A percentile compares a stretch with the other conserved stretches of the same genome.
Evolutionary conservation across 805 yeast genomes (phyloP).

Genomic region (Saccharomycopsis schoenii): DNA sequence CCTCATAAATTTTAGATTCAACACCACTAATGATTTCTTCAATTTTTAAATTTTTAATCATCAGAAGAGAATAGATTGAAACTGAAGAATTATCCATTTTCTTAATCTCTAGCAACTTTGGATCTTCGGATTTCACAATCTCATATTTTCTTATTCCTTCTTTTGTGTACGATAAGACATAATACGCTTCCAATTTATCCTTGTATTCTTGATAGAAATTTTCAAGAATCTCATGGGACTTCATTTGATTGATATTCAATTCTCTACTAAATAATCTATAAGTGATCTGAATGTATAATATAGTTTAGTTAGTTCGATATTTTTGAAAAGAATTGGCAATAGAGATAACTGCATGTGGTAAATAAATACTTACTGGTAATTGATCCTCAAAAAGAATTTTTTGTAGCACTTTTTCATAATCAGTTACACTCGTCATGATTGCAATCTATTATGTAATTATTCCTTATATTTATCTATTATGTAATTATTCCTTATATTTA

Average conservation of each 20-base stretch:
- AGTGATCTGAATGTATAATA: constrained; percentile 24
- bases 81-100: constrained; percentile 21
- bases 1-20: constrained; percentile 3
- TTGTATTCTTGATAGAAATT: constrained; percentile 30
- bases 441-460: not conserved
- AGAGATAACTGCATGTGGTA: not conserved
- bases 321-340: not conserved
- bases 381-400: constrained; percentile 4
- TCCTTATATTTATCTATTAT: not conserved
- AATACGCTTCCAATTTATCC: constrained; percentile 31
- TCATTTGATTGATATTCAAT: constrained; percentile 33
- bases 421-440: not conserved
- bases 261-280: constrained; percentile 34
- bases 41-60: constrained; percentile 4
- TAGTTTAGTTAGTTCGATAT: no score
- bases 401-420: not conserved
- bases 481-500: not conserved
- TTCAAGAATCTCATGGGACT: constrained; percentile 25
- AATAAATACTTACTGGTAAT: constrained; percentile 2
- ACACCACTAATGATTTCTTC: constrained; percentile 12
- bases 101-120: not conserved
- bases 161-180: constrained; percentile 31
- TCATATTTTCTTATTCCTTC: constrained; percentile 7
- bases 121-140: constrained; percentile 18
- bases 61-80: constrained; percentile 21